phyloP scores from a whole-genome alignment of 805 yeast genomes.

The Ogataea ramenticola region DNA sequence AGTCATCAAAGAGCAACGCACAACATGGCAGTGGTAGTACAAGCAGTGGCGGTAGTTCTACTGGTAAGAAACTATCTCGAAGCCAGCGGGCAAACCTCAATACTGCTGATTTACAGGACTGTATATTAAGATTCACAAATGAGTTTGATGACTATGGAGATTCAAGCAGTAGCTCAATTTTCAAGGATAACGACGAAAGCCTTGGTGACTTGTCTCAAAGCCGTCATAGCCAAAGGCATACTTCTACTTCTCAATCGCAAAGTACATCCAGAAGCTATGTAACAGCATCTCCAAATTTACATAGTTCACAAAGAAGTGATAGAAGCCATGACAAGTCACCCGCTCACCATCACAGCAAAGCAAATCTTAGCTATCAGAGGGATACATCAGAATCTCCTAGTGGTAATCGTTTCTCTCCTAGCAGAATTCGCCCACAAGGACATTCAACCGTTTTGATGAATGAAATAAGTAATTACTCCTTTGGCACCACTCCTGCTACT shows the following conservation, averaged over 20 bases:
- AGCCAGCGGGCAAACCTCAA: conserved; percentile 23
- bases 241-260: neutral
- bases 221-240: neutral
- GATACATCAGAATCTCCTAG: neutral
- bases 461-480: neutral
- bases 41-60: conserved; percentile 6
- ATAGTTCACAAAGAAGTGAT: neutral
- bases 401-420: neutral
- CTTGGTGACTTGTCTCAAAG: too few relatives aligned
- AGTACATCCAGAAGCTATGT: neutral
- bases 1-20: conserved; percentile 1
- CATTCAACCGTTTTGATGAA: neutral
- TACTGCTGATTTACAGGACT: conserved; percentile 33
- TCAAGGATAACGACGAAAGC: neutral
- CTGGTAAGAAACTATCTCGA: conserved; percentile 10
- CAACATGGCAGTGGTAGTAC: neutral
- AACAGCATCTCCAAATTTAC: neutral
- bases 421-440: neutral
- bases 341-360: neutral
- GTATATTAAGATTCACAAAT: conserved; percentile 30
- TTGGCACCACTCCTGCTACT: neutral
- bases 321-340: too few relatives aligned
- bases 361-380: neutral
- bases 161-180: conserved; percentile 1
- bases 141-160: conserved; percentile 30